Base-by-base conservation (phyloP, 2,329 filamentous ascomycete genomes). In the Allantophomopsis lycopodina region DNA sequence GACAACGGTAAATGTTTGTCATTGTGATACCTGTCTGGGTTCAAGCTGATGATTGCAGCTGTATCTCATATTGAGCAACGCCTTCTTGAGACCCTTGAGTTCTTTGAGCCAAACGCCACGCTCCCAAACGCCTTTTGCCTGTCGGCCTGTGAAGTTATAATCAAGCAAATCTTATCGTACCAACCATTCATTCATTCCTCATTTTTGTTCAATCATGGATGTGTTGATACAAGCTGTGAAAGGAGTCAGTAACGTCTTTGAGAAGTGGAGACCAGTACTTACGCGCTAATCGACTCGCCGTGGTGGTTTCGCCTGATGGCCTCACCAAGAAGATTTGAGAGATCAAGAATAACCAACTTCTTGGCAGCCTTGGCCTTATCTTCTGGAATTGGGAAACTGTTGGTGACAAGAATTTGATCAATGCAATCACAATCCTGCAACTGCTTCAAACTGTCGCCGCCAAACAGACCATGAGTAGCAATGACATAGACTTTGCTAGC, bases 401-500 rank as follows among this genome's bases (percentile, higher is more conserved):
- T 96, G 28, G 91, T 98, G 52, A 96, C 88, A 40, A 98, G 78
- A 50, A 98, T 89, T 51, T 80, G 73, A 57, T 95, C 81, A 56
- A 98, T 96, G 63, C 86, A 93, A 51, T 89, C 82, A 66, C 91
- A 96, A 37, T 77, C 77, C 58, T 94, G 81, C 64, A 98, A 76
- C 59, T 95, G 85, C 52, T 87, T 80, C 13, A 98, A 73, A 47
- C 83, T 85, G 55, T 95, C 84, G 35, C 79, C 83, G 16, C 88
- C 88, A 59, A 98, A 96, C 30, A 98, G 73, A 32, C 88, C 91
- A 55, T 98, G 91, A 0, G 91, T 96, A 7, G 89, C 91, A 65
- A 98, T 94, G 68, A 87, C 94, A 62, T 94, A 96, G 30, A 98
- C 91, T 60, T 83, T 91, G 51, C 84, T 94, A 1, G 91, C 91